Conservation (phyloP, 179 eudicot genomes). For the Beta corolliflora region DNA sequence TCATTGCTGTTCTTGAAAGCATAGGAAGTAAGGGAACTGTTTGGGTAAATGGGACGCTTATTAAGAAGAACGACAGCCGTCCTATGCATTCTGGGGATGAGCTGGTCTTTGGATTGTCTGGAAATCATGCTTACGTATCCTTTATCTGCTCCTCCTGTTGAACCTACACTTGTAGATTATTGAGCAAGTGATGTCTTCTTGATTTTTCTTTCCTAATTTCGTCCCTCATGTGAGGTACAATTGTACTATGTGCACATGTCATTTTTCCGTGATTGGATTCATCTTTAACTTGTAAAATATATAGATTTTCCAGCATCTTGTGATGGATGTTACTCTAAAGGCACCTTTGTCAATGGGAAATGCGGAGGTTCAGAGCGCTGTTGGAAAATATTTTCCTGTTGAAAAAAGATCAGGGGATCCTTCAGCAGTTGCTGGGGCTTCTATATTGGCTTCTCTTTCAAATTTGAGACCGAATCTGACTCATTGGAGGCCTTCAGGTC, state of each 20-base stretch:
- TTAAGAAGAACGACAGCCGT: constrained; percentile 60
- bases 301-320: constrained; percentile 77
- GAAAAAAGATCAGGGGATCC: constrained; percentile 84
- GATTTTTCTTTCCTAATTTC: constrained; percentile 1
- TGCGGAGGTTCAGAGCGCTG: constrained; percentile 54
- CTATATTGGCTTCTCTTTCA: constrained; percentile 87
- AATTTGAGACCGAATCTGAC: constrained; percentile 56
- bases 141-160: not conserved
- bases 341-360: constrained; percentile 60
- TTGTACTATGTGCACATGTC: not conserved
- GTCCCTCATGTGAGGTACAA: not conserved
- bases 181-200: not conserved
- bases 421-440: constrained; percentile 87
- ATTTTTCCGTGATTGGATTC: not conserved
- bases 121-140: constrained; percentile 93
- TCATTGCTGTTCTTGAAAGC: constrained; percentile 77
- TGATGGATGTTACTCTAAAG: constrained; percentile 53
- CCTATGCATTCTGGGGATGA: constrained; percentile 88
- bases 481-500: constrained; percentile 62
- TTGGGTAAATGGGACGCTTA: constrained; percentile 70
- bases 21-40: constrained; percentile 83
- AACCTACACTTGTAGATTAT: not conserved
- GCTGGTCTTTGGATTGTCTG: constrained; percentile 61
- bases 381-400: constrained; percentile 43
- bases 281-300: constrained; percentile 31